A percentile compares a stretch with the other conserved stretches of the same genome.
Evolutionary conservation across 495 filamentous ascomycete species (phyloP).

Genomic region (Aspergillus panamensis): DNA sequence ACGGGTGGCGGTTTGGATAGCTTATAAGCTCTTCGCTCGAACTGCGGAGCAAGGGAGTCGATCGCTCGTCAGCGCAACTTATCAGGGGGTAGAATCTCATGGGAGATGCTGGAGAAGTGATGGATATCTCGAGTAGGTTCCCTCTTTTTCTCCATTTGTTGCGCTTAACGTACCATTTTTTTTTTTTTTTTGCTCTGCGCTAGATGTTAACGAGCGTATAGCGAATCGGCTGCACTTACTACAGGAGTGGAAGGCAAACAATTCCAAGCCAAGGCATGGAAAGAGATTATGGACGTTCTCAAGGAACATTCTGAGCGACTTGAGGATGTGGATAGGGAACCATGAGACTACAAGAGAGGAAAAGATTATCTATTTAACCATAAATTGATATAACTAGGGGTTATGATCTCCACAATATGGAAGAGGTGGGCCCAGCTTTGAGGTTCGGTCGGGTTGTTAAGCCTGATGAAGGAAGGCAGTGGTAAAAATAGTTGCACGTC

Average conservation of each 20-base stretch:
- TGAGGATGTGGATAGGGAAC: constrained; percentile 11
- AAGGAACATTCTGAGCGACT: constrained; percentile 28
- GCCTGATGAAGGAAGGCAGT: background rate
- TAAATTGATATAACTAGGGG: background rate
- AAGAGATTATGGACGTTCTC: constrained; percentile 37
- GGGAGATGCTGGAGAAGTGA: constrained; percentile 50
- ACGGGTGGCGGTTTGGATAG: constrained; percentile 34
- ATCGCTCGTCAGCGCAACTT: constrained; percentile 48
- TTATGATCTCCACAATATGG: background rate
- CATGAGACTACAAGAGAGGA: background rate
- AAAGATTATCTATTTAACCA: no score
- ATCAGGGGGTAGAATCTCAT: constrained; percentile 46
- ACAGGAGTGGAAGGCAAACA: constrained; percentile 30
- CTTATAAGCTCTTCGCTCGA: constrained; percentile 42
- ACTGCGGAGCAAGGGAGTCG: constrained; percentile 50
- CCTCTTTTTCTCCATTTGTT: background rate
- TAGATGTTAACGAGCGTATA: constrained; percentile 17
- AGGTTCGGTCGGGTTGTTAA: background rate
- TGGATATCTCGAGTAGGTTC: constrained; percentile 43
- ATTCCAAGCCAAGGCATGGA: constrained; percentile 40
- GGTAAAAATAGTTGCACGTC: background rate
- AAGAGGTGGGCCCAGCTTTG: background rate
- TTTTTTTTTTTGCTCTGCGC: no score
- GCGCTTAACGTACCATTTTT: constrained; percentile 4
- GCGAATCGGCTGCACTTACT: constrained; percentile 40